Evolutionary conservation across 2,329 filamentous ascomycete species (phyloP).

Genomic region (Fusarium tricinctum): DNA sequence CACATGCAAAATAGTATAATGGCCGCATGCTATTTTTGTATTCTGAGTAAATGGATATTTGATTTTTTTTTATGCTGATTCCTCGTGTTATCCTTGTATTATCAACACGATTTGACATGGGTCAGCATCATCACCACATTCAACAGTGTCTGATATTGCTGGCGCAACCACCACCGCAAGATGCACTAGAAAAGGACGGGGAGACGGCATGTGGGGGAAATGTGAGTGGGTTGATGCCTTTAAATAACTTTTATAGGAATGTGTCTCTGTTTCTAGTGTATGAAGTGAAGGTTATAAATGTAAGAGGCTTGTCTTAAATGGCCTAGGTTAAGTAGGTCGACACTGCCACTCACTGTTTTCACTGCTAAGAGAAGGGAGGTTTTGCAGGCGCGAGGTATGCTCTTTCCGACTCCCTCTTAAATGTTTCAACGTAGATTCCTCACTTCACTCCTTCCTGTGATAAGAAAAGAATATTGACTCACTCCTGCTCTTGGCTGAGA

Average conservation of each 20-base stretch:
- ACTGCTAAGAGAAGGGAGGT: background rate
- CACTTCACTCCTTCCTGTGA: conserved; percentile 19
- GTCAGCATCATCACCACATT: conserved; percentile 17
- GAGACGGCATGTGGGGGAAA: conserved; percentile 39
- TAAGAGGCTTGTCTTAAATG: background rate
- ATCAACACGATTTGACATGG: conserved; percentile 4
- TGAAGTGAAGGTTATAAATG: background rate
- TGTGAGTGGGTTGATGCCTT: conserved; percentile 1
- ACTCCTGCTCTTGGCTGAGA: conserved; percentile 6
- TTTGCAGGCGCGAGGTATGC: background rate
- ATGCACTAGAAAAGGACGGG: conserved; percentile 26
- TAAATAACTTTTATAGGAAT: conserved; percentile 16
- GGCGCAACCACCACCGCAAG: conserved; percentile 20
- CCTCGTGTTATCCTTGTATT: conserved; percentile 32
- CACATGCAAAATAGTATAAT: conserved; percentile 11
- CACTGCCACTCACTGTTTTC: background rate
- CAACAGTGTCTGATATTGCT: conserved; percentile 22
- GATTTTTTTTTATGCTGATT: conserved; percentile 10
- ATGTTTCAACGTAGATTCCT: conserved; percentile 23
- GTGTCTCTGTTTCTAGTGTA: background rate
- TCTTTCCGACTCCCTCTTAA: conserved; percentile 4
- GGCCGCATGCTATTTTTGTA: conserved; percentile 6
- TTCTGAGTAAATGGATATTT: background rate
- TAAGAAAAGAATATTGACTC: conserved; percentile 32
- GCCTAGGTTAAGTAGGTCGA: background rate